A percentile compares a stretch with the other conserved stretches of the same genome.
phyloP scores from a whole-genome alignment of 73 alveolate genomes.

The Paramecium pentaurelia region DNA sequence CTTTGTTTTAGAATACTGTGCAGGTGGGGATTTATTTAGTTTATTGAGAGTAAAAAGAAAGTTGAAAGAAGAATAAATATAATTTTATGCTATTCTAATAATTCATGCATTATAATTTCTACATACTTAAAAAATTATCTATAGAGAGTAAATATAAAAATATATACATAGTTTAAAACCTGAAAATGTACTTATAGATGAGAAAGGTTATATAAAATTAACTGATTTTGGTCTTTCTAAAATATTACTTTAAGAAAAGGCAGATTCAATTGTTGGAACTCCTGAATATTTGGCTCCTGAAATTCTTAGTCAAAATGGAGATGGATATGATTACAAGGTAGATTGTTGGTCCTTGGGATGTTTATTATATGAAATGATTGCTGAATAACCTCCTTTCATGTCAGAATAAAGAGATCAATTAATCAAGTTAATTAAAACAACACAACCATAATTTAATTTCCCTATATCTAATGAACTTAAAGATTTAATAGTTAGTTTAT shows the following conservation, averaged over 20 bases:
- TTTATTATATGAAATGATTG: conserved; percentile 72
- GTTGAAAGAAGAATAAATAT: conserved; percentile 76
- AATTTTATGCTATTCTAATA: conserved; percentile 77
- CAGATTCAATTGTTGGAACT: conserved; percentile 76
- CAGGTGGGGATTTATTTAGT: conserved; percentile 84
- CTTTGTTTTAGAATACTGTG: conserved; percentile 82
- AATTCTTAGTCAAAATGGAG: conserved; percentile 36
- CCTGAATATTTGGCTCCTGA: conserved; percentile 84
- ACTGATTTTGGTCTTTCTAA: conserved; percentile 96
- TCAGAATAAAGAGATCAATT: conserved; percentile 28
- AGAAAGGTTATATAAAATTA: conserved; percentile 87
- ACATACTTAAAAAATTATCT: conserved; percentile 79
- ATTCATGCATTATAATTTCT: conserved; percentile 79
- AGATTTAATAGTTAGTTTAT: not conserved
- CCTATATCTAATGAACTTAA: conserved; percentile 29
- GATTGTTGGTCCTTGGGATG: conserved; percentile 89
- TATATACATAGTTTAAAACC: conserved; percentile 74
- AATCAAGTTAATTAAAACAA: not conserved
- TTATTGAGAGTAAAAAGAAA: conserved; percentile 59
- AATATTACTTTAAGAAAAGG: conserved; percentile 60
- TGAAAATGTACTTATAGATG: conserved; percentile 88
- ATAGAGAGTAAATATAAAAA: conserved; percentile 73
- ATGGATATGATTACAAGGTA: conserved; percentile 62
- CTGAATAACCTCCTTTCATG: conserved; percentile 76
- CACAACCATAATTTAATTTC: not conserved